These are phyloP conservation scores for Cenchrus americanus DNA, from an alignment of 176 grass and related monocot genomes.

Conservation along the genomic window DNA sequence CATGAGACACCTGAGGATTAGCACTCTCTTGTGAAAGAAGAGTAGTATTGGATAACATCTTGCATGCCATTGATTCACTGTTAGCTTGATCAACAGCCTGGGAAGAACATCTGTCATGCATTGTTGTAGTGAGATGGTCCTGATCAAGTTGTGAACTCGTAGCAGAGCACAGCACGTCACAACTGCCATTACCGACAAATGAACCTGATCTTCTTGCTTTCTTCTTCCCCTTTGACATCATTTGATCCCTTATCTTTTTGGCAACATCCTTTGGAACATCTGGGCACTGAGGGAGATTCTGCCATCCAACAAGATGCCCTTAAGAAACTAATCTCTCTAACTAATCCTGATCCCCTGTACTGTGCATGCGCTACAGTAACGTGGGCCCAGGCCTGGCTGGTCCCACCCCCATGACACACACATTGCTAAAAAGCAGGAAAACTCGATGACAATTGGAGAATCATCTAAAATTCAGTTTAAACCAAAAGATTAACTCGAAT, in stretches of 20 bases:
- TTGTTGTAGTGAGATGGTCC: slow-evolving; percentile 20
- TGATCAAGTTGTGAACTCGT: slow-evolving; percentile 42
- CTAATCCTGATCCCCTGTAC: no score
- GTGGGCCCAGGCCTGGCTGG: no score
- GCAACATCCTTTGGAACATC: slow-evolving; percentile 43
- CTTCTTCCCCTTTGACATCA: slow-evolving; percentile 45
- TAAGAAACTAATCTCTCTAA: no score
- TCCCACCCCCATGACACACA: no score
- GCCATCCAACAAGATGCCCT: slow-evolving; percentile 53
- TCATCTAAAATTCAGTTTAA: no score
- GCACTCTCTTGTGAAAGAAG: slow-evolving; percentile 7
- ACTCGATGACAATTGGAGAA: no score
- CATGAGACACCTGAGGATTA: slow-evolving; percentile 31
- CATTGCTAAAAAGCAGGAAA: no score
- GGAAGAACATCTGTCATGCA: slow-evolving; percentile 25
- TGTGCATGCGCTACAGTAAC: no score
- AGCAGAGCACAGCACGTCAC: slow-evolving; percentile 26
- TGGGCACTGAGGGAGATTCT: slow-evolving; percentile 24
- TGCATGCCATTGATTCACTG: slow-evolving; percentile 31
- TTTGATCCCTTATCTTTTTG: slow-evolving; percentile 40
- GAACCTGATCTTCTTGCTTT: slow-evolving; percentile 32
- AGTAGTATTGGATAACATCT: slow-evolving; percentile 35
- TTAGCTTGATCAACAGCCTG: slow-evolving; percentile 36
- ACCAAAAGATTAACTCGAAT: no score
- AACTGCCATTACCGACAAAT: slow-evolving; percentile 21